Conservation (phyloP, 768 basidiomycete genomes). For the Phylloporus scabripes region DNA sequence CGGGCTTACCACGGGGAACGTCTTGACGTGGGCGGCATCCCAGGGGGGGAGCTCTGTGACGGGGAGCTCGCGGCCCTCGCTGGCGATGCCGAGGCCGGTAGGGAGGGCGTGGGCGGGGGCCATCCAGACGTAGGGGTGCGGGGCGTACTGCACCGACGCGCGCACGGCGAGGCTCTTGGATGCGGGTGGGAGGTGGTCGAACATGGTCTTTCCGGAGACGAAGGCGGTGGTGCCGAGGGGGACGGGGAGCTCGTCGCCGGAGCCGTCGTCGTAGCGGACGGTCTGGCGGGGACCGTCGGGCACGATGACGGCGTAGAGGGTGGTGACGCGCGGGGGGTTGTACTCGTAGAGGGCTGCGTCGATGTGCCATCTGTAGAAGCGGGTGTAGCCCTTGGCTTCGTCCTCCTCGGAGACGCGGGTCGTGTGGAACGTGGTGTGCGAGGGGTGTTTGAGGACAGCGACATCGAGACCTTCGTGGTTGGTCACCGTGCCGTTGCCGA, state of each 20-base stretch:
- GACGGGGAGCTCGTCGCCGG: conserved; percentile 75
- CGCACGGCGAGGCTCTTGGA: conserved; percentile 80
- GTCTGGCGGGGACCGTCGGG: conserved; percentile 62
- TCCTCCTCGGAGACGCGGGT: conserved; percentile 68
- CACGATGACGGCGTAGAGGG: conserved; percentile 72
- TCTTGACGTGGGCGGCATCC: conserved; percentile 72
- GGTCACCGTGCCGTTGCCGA: conserved; percentile 80
- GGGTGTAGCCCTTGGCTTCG: conserved; percentile 69
- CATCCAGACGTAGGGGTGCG: conserved; percentile 93
- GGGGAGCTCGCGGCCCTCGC: conserved; percentile 67
- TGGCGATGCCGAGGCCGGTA: conserved; percentile 80
- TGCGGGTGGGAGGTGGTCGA: conserved; percentile 64
- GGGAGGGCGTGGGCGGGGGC: conserved; percentile 63
- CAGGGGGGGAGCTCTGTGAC: conserved; percentile 71
- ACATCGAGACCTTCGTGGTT: conserved; percentile 76
- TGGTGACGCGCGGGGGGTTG: conserved; percentile 78
- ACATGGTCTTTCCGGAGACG: conserved; percentile 77
- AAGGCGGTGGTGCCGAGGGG: conserved; percentile 87
- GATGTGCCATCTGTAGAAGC: conserved; percentile 92
- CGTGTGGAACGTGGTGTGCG: conserved; percentile 85
- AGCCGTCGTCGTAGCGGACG: conserved; percentile 79
- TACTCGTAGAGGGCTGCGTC: conserved; percentile 80
- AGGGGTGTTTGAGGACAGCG: conserved; percentile 79
- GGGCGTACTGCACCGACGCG: conserved; percentile 68
- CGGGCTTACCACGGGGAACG: conserved; percentile 52